Conservation (phyloP, 768 basidiomycete genomes). For the Lactarius hengduanensis region DNA sequence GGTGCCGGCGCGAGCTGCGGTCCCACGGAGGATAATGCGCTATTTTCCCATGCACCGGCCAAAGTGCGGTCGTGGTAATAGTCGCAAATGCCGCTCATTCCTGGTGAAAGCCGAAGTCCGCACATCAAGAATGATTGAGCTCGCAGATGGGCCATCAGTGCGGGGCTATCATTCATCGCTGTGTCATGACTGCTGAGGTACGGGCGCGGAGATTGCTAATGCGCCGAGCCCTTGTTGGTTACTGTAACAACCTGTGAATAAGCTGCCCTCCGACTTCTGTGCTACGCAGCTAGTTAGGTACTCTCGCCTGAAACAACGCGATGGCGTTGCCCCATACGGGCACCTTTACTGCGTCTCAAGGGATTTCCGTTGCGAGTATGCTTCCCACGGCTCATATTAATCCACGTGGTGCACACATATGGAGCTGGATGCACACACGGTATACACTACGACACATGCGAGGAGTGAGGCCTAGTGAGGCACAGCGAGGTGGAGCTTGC, state of each 20-base stretch:
- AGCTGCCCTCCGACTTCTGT: neutral
- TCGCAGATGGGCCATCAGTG: conserved; percentile 19
- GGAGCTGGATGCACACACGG: conserved; percentile 3
- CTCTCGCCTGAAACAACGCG: neutral
- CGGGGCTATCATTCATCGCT: conserved; percentile 5
- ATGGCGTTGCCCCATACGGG: neutral
- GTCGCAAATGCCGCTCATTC: neutral
- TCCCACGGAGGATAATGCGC: neutral
- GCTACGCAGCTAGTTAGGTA: neutral
- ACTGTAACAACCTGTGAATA: neutral
- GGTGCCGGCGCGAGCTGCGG: conserved; percentile 6
- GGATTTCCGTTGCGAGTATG: conserved; percentile 1
- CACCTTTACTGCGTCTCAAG: neutral
- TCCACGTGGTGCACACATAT: conserved; percentile 7
- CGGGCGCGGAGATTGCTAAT: conserved; percentile 8
- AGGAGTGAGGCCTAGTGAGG: conserved; percentile 8
- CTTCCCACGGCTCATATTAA: conserved; percentile 5
- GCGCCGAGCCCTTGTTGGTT: neutral
- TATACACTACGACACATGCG: neutral
- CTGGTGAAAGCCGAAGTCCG: conserved; percentile 10
- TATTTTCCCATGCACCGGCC: neutral
- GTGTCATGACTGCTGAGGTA: conserved; percentile 6
- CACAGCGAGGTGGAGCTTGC: conserved; percentile 3
- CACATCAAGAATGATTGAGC: neutral
- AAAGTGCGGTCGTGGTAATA: neutral